Conservation (phyloP, 805 yeast genomes). For the Metschnikowia chrysomelidarum region DNA sequence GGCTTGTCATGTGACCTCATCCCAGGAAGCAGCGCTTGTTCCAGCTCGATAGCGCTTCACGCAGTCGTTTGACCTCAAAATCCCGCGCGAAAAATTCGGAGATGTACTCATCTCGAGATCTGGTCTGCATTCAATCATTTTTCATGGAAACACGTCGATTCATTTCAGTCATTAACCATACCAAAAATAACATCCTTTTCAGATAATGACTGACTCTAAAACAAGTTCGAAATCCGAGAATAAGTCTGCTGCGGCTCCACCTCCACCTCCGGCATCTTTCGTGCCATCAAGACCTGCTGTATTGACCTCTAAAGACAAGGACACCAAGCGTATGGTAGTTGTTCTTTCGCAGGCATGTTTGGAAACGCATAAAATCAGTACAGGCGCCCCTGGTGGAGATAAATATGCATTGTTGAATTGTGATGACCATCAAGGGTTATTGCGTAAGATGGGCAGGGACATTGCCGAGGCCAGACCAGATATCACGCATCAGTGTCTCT, state of each 20-base stretch:
- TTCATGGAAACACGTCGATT: no score
- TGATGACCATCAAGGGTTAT: constrained; percentile 95
- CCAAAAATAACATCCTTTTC: neutral
- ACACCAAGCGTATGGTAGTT: constrained; percentile 82
- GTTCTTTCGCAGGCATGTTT: constrained; percentile 95
- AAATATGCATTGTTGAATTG: constrained; percentile 92
- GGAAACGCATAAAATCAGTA: constrained; percentile 88
- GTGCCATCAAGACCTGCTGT: constrained; percentile 87
- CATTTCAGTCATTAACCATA: no score
- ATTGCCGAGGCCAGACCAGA: constrained; percentile 99
- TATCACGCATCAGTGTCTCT: constrained; percentile 94
- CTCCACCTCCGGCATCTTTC: constrained; percentile 53
- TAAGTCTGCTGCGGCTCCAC: constrained; percentile 2
- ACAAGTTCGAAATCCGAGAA: neutral
- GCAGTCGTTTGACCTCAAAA: no score
- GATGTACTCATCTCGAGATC: no score
- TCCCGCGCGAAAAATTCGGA: no score
- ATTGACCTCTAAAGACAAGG: constrained; percentile 79
- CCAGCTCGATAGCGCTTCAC: no score
- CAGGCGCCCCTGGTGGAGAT: constrained; percentile 74
- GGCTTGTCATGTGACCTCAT: no score
- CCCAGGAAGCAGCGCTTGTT: no score
- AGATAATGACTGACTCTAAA: constrained; percentile 3
- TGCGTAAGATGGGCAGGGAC: constrained; percentile 95
- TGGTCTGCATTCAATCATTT: no score